Percentiles rank a stretch among this genome's conserved stretches.
Evolutionary conservation across 306 rosid genomes (phyloP).

Genomic region (Lithocarpus polystachyus): DNA sequence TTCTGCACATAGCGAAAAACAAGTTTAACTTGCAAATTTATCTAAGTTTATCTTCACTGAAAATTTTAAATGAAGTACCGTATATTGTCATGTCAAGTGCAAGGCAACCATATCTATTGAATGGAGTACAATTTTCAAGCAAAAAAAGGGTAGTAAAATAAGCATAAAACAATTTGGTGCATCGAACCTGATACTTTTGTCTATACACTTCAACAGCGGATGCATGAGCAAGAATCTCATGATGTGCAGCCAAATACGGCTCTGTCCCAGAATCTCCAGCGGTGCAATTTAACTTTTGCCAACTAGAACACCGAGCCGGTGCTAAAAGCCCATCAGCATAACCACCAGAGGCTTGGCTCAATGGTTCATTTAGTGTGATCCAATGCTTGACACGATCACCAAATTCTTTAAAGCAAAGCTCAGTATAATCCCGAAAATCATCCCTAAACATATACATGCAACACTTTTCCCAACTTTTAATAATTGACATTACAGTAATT

Average conservation of each 20-base stretch:
- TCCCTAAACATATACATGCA: background rate
- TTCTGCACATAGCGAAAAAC: constrained; percentile 22
- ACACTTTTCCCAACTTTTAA: no score
- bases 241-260: constrained; percentile 44
- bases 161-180: no score
- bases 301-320: constrained; percentile 39
- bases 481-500: no score
- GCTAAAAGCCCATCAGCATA: constrained; percentile 28
- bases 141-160: background rate
- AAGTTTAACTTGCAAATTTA: no score
- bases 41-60: no score
- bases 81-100: no score
- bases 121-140: no score
- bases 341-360: constrained; percentile 16
- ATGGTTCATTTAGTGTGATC: constrained; percentile 45
- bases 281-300: constrained; percentile 33
- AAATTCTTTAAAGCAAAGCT: constrained; percentile 36
- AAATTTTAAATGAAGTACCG: no score
- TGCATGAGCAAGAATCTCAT: constrained; percentile 54
- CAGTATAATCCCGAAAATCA: constrained; percentile 27
- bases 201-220: constrained; percentile 34
- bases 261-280: constrained; percentile 45
- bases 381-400: constrained; percentile 44
- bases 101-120: no score
- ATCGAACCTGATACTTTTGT: constrained; percentile 42